Evolutionary conservation across 345 rosid species (phyloP).

Genomic region (Acer saccharum): DNA sequence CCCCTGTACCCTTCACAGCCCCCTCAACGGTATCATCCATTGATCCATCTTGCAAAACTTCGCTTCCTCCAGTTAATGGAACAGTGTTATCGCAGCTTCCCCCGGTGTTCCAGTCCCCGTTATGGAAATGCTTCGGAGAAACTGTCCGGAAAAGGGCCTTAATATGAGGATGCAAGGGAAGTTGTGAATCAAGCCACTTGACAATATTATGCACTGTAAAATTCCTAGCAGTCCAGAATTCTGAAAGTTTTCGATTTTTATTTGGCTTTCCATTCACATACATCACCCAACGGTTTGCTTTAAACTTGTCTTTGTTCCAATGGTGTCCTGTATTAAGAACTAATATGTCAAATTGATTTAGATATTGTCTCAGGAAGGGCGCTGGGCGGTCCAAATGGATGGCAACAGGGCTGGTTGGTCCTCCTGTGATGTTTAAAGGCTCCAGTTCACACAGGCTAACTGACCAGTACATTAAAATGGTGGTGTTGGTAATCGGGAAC

Average conservation of each 20-base stretch:
- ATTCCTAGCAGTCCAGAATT: conserved; percentile 43
- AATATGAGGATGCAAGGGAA: conserved; percentile 33
- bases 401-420: conserved; percentile 38
- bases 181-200: conserved; percentile 51
- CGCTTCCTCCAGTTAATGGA: conserved; percentile 48
- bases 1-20: conserved; percentile 30
- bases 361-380: conserved; percentile 36
- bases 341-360: conserved; percentile 40
- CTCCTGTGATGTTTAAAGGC: conserved; percentile 32
- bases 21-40: conserved; percentile 22
- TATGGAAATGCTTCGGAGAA: conserved; percentile 51
- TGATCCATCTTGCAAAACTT: conserved; percentile 29
- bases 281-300: conserved; percentile 50
- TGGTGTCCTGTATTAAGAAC: conserved; percentile 63
- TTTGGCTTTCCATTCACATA: conserved; percentile 44
- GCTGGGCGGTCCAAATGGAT: conserved; percentile 68
- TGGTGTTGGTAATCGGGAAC: conserved; percentile 54
- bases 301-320: conserved; percentile 54
- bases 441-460: conserved; percentile 51
- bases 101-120: conserved; percentile 56
- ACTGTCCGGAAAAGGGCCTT: conserved; percentile 49
- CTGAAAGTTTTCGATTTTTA: conserved; percentile 28
- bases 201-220: conserved; percentile 48
- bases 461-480: conserved; percentile 59
- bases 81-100: conserved; percentile 46